Conservation (phyloP, 345 rosid species). For the Angophora floribunda region DNA sequence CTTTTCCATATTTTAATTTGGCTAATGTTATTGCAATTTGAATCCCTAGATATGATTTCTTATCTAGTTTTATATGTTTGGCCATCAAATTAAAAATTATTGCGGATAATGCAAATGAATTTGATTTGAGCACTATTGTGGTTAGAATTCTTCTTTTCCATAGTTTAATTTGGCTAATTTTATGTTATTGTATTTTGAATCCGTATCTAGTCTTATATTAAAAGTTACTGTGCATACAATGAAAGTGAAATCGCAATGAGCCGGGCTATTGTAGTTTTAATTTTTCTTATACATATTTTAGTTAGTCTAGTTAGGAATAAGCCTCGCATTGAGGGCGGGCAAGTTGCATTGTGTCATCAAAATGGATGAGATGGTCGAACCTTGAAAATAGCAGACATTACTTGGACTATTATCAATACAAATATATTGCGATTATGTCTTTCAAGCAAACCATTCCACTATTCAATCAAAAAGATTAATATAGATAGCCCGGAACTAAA, state of each 20-base stretch:
- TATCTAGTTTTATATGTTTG: neutral
- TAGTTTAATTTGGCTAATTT: too few relatives aligned
- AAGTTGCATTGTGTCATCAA: neutral
- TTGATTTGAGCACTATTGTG: too few relatives aligned
- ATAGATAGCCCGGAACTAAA: neutral
- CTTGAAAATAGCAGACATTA: neutral
- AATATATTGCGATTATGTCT: neutral
- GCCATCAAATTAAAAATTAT: neutral
- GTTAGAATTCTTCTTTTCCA: too few relatives aligned
- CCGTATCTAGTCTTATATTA: too few relatives aligned
- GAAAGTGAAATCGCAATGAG: too few relatives aligned
- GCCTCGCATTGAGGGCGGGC: neutral
- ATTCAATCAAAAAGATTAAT: neutral
- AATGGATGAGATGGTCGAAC: neutral
- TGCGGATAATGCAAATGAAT: neutral
- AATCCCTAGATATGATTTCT: neutral
- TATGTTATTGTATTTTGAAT: too few relatives aligned
- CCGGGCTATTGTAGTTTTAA: too few relatives aligned
- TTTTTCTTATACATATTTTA: too few relatives aligned
- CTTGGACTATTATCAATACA: neutral
- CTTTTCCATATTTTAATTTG: too few relatives aligned
- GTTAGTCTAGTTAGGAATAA: too few relatives aligned
- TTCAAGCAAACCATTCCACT: neutral
- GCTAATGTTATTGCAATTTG: too few relatives aligned
- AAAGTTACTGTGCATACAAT: too few relatives aligned